Conservation (phyloP, 208 protist species). For the Porcisia deanei region DNA sequence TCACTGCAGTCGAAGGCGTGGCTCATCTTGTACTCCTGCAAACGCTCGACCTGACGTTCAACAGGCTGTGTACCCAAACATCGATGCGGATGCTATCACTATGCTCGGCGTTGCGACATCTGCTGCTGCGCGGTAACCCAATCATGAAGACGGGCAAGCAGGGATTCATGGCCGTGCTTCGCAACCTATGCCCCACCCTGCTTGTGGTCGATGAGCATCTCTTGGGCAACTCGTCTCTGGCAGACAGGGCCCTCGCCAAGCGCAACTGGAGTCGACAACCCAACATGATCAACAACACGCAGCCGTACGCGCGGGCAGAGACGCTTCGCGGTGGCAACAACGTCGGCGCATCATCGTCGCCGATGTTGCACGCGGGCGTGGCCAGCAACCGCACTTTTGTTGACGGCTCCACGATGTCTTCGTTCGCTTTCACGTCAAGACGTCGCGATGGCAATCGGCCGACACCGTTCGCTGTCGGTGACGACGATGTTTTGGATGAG, state of each 20-base stretch:
- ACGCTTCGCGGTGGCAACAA: background rate
- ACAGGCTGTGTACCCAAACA: slow-evolving; percentile 52
- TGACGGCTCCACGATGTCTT: slow-evolving; percentile 13
- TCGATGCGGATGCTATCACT: slow-evolving; percentile 77
- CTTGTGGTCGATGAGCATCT: slow-evolving; percentile 66
- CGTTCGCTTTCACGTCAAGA: slow-evolving; percentile 26
- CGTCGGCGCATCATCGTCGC: background rate
- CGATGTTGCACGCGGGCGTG: background rate
- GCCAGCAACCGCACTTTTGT: background rate
- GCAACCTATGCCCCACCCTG: slow-evolving; percentile 85
- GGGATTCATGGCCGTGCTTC: slow-evolving; percentile 51
- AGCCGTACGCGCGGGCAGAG: slow-evolving; percentile 15
- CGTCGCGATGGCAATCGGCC: slow-evolving; percentile 12
- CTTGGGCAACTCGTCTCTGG: slow-evolving; percentile 46
- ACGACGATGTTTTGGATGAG: slow-evolving; percentile 12
- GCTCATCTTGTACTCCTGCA: slow-evolving; percentile 81
- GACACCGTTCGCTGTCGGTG: slow-evolving; percentile 18
- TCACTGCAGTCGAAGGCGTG: slow-evolving; percentile 62
- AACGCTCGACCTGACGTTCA: slow-evolving; percentile 85
- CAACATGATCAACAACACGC: slow-evolving; percentile 24
- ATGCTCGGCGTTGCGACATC: slow-evolving; percentile 53
- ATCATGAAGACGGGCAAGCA: slow-evolving; percentile 39
- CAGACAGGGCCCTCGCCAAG: slow-evolving; percentile 38
- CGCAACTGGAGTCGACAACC: slow-evolving; percentile 37
- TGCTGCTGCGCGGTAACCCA: slow-evolving; percentile 81